Evolutionary conservation across 2,329 filamentous ascomycete genomes (phyloP).

Genomic region (Monilinia fructicola): DNA sequence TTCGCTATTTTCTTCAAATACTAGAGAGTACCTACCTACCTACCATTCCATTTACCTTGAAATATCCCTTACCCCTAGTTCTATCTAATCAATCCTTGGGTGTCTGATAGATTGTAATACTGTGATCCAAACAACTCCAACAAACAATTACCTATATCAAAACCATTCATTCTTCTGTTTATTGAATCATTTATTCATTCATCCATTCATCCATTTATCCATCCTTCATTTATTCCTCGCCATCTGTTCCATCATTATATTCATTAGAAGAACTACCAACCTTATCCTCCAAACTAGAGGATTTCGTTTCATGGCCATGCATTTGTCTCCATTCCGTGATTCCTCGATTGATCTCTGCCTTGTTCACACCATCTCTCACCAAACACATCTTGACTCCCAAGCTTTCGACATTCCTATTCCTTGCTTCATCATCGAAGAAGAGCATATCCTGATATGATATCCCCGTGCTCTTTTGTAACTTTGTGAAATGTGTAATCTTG

Average conservation of each 20-base stretch:
- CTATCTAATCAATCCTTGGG: neutral
- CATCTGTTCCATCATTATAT: neutral
- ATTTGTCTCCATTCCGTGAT: constrained; percentile 78
- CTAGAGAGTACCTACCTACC: too few relatives aligned
- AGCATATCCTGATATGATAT: constrained; percentile 81
- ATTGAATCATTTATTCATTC: too few relatives aligned
- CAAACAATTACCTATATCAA: neutral
- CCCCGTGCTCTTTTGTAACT: constrained; percentile 68
- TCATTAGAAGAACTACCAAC: neutral
- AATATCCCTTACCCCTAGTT: neutral
- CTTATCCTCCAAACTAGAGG: neutral
- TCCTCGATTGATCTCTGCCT: constrained; percentile 74
- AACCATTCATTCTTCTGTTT: neutral
- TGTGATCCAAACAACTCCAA: neutral
- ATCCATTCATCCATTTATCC: too few relatives aligned
- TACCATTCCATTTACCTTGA: neutral
- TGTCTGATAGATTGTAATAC: neutral
- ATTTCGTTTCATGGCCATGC: constrained; percentile 32
- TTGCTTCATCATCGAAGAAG: constrained; percentile 90
- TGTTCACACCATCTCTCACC: constrained; percentile 75
- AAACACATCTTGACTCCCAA: constrained; percentile 71
- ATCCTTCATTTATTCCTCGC: neutral
- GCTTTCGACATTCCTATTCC: constrained; percentile 78
- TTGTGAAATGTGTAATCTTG: constrained; percentile 84
- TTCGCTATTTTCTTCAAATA: too few relatives aligned